phyloP scores from a whole-genome alignment of 371 early-diverging fungal species.

The Rhizopus sp. region DNA sequence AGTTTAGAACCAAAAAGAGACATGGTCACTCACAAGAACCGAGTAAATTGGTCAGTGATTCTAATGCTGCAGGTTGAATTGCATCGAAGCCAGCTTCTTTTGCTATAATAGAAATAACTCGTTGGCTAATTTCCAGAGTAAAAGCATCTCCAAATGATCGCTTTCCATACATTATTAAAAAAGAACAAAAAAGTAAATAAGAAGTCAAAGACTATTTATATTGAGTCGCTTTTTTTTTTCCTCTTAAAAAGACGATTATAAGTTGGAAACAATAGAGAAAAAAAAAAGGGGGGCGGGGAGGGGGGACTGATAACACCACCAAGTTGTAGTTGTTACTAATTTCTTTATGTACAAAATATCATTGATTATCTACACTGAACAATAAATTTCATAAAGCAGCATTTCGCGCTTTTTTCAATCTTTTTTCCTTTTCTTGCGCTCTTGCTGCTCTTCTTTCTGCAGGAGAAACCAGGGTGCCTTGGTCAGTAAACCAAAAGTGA shows the following conservation, averaged over 20 bases:
- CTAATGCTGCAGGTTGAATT: constrained; percentile 48
- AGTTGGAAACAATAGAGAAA: too few species aligned
- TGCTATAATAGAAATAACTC: constrained; percentile 34
- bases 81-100: constrained; percentile 54
- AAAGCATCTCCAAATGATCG: constrained; percentile 19
- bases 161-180: constrained; percentile 17
- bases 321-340: constrained; percentile 2
- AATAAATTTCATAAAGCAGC: background rate
- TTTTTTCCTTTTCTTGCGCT: constrained; percentile 16
- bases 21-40: constrained; percentile 44
- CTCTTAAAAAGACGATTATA: too few species aligned
- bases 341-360: background rate
- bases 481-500: constrained; percentile 37
- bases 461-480: constrained; percentile 28
- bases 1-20: background rate
- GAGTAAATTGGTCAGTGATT: constrained; percentile 41
- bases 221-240: too few species aligned
- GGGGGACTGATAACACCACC: too few species aligned
- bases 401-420: constrained; percentile 1
- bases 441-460: constrained; percentile 27
- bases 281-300: too few species aligned
- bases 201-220: background rate
- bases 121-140: constrained; percentile 16
- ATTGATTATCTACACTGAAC: background rate
- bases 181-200: background rate